Base-by-base conservation (phyloP, 441 rosid genomes). In the Corymbia calophylla region DNA sequence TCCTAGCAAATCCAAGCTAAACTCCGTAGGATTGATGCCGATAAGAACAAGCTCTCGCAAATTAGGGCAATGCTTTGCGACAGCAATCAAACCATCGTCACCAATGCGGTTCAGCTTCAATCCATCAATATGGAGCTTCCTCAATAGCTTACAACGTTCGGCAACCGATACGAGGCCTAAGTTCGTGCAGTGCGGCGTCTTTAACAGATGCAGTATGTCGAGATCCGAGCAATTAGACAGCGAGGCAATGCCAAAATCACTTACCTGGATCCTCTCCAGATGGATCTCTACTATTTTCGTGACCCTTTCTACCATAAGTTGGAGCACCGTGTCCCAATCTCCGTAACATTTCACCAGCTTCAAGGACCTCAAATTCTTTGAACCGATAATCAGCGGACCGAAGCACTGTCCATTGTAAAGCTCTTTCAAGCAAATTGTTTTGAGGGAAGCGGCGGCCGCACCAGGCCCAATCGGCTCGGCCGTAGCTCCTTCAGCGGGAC, bases 61-160 rank as follows among this genome's bases (percentile, higher is more conserved):
- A 10, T 88, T 82, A n/a, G 77, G 70, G 73, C 90, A 88, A 44
- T 82, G 90, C 58, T 49, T 88, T 29, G 90, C 87, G 5, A 88
- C 58, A 8, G 90, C 87, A 44, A 39, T 56, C 90, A 88, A 88
- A 29, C 90, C 87, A 17, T 47, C 77, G 55, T 88, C 90, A 9
- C 85, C 85, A 47, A 87, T 66, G 49, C 92, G 88, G 80, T 90
- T 90, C 21, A 91, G 87, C 90, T 88, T 93, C 88, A 91, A 87
- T 54, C 94, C 94, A 92, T 92, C 94, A 1, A 93, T 91, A 53
- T 92, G 93, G 89, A 93, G 94, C 93, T 92, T 93, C 32, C 93
- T 82, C 89, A 92, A 89, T 23, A 16, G n/a, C 86, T 49, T 92
- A 89, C 93, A 93, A 47, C 86, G 87, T 87, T 93, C 93, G 2